Evolutionary conservation across 805 yeast genomes (phyloP).

Genomic region (Martiniozyma abietophila): DNA sequence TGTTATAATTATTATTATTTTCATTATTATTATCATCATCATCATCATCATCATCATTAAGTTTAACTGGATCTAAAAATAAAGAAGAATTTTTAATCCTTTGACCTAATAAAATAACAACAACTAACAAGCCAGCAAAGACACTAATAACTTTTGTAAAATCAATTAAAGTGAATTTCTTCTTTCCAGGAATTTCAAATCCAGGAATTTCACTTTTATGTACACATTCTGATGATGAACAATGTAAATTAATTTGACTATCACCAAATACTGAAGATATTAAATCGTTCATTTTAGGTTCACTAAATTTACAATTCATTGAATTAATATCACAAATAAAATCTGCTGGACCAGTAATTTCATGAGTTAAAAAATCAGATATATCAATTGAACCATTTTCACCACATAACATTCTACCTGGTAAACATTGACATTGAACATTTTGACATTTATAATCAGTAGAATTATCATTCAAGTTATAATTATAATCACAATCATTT

Average conservation of each 20-base stretch:
- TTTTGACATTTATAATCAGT: conserved; percentile 72
- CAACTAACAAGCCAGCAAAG: conserved; percentile 33
- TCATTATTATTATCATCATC: no score
- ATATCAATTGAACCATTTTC: conserved; percentile 90
- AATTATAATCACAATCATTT: conserved; percentile 58
- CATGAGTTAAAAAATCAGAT: conserved; percentile 82
- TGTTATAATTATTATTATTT: no score
- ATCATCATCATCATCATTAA: conserved; percentile 20
- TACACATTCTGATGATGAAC: conserved; percentile 84
- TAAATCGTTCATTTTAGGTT: conserved; percentile 92
- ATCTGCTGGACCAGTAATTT: conserved; percentile 89
- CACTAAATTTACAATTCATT: conserved; percentile 69
- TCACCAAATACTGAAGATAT: conserved; percentile 94
- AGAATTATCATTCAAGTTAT: conserved; percentile 50
- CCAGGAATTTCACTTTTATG: conserved; percentile 94
- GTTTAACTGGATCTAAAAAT: conserved; percentile 30
- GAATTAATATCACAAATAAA: conserved; percentile 65
- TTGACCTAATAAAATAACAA: conserved; percentile 34
- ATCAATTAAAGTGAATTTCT: conserved; percentile 35
- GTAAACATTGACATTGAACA: conserved; percentile 82
- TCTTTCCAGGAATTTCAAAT: conserved; percentile 55
- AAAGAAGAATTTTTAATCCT: conserved; percentile 54
- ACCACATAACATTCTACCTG: conserved; percentile 91
- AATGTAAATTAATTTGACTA: conserved; percentile 69
- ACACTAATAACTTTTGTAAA: conserved; percentile 37